These are phyloP conservation scores for Radiomyces spectabilis DNA, from an alignment of 192 early-diverging fungal genomes.

Conservation along the genomic window DNA sequence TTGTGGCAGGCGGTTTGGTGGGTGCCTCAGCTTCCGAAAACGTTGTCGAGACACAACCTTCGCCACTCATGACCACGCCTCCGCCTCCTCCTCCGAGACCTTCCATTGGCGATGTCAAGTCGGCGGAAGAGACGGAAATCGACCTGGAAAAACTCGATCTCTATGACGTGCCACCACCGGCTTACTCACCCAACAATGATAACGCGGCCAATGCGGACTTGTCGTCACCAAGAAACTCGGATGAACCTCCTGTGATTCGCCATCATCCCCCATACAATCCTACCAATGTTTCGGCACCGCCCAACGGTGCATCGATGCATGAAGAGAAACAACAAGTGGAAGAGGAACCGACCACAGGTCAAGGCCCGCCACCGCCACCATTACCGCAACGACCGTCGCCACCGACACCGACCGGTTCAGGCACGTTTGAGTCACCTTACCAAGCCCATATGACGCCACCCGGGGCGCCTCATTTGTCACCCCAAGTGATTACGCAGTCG, in stretches of 20 bases:
- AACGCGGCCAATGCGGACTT: not conserved
- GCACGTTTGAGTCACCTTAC: constrained; percentile 8
- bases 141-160: not conserved
- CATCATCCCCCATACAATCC: not conserved
- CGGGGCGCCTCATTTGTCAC: not conserved
- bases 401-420: not conserved
- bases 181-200: constrained; percentile 1
- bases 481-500: not conserved
- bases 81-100: not conserved
- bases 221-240: not conserved
- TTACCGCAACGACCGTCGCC: not conserved
- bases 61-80: constrained; percentile 1
- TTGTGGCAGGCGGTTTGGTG: not conserved
- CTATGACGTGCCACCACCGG: not conserved
- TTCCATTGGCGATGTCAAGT: not conserved
- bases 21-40: not conserved
- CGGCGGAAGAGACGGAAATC: not conserved
- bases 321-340: too few species aligned
- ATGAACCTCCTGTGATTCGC: not conserved
- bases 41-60: not conserved
- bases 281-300: not conserved
- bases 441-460: constrained; percentile 3
- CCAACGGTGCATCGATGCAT: not conserved
- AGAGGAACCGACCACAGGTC: not conserved
- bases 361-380: not conserved